Evolutionary conservation across 2,329 filamentous ascomycete species (phyloP).

Genomic region (Dactylellina cionopaga): DNA sequence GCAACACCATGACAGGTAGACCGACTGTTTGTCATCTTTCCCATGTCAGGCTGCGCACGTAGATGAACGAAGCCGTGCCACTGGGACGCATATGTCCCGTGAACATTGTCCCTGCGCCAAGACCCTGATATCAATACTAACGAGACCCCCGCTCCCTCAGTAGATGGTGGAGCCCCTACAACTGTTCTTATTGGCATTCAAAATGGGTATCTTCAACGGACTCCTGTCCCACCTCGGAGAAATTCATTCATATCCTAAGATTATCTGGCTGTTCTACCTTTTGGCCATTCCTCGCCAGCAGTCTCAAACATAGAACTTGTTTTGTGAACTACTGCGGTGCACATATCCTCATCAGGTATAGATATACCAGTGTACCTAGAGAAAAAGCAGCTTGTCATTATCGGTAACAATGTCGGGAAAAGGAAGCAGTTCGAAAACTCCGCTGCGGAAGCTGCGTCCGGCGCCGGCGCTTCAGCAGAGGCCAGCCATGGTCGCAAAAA

Average conservation of each 20-base stretch:
- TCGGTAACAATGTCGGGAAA: slow-evolving; percentile 28
- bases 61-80: slow-evolving; percentile 11
- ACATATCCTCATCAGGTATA: slow-evolving; percentile 2
- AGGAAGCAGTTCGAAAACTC: slow-evolving; percentile 25
- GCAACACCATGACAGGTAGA: slow-evolving; percentile 4
- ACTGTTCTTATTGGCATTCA: no score
- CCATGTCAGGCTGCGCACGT: neutral
- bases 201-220: no score
- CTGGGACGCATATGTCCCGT: slow-evolving; percentile 18
- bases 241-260: no score
- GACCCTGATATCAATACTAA: neutral
- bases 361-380: no score
- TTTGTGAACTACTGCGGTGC: no score
- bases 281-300: no score
- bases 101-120: slow-evolving; percentile 20
- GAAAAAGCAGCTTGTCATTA: neutral
- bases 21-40: neutral
- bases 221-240: no score
- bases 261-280: no score
- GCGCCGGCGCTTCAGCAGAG: slow-evolving; percentile 22
- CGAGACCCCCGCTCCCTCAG: neutral
- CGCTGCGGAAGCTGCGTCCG: slow-evolving; percentile 28
- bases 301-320: no score
- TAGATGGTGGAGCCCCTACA: no score
- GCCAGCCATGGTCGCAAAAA: slow-evolving; percentile 40